Conservation (phyloP, 352 stramenopile genomes). For the Phytophthora tubulina region DNA sequence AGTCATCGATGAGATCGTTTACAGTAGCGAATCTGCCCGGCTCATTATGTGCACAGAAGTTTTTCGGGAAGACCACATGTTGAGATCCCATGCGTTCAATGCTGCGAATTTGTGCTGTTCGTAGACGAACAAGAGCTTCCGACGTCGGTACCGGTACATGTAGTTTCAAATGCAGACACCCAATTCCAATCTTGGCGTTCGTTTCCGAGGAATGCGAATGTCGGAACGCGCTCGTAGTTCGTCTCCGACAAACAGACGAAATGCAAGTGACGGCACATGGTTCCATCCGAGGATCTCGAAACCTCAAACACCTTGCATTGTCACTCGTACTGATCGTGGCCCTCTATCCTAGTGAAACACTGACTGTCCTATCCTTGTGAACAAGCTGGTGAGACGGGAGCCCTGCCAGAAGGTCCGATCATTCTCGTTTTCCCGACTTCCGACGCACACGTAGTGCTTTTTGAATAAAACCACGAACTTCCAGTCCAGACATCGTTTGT, state of each 20-base stretch:
- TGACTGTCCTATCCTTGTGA: not conserved
- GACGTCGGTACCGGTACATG: too few species aligned
- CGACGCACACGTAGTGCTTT: not conserved
- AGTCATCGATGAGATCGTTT: too few species aligned
- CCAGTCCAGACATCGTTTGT: not conserved
- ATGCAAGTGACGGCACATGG: not conserved
- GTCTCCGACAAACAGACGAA: not conserved
- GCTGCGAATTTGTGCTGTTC: slow-evolving; percentile 1
- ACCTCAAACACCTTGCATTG: too few species aligned
- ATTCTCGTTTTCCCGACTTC: slow-evolving; percentile 6
- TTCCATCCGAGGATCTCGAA: too few species aligned
- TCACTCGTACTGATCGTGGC: too few species aligned
- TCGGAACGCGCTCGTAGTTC: not conserved
- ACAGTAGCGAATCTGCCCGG: slow-evolving; percentile 7
- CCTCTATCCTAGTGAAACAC: not conserved
- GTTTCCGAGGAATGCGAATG: too few species aligned
- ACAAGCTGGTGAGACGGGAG: slow-evolving; percentile 8
- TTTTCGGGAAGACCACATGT: slow-evolving; percentile 17
- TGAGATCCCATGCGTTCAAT: slow-evolving; percentile 11
- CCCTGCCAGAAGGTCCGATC: not conserved
- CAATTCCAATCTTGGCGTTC: too few species aligned
- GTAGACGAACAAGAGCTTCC: not conserved
- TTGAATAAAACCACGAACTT: not conserved
- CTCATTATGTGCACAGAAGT: slow-evolving; percentile 19
- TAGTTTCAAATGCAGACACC: too few species aligned